Percentiles rank a stretch among this genome's conserved stretches.
Evolutionary conservation across 2,329 filamentous ascomycete genomes (phyloP).

Genomic region (Colletotrichum musicola): DNA sequence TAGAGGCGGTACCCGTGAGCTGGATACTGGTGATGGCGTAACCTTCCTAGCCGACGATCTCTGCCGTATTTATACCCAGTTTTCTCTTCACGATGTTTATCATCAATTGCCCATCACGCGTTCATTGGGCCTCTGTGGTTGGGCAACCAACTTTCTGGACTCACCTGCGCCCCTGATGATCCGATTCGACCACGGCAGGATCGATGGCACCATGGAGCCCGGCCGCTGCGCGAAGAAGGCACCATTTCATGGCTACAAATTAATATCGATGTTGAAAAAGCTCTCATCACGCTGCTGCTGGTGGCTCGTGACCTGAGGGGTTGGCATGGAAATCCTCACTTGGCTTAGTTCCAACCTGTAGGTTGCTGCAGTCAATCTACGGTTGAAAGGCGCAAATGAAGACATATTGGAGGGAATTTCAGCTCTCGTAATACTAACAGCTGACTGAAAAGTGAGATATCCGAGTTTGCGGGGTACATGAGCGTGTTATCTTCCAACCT

Average conservation of each 20-base stretch:
- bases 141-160: not conserved
- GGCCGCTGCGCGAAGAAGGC: not conserved
- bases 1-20: not conserved
- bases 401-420: constrained; percentile 54
- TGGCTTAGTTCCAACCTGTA: not conserved
- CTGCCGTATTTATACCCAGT: constrained; percentile 1
- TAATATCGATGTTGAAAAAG: not conserved
- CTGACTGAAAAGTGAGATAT: no score
- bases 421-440: constrained; percentile 37
- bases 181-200: not conserved
- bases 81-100: not conserved
- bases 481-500: no score
- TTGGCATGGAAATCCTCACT: not conserved
- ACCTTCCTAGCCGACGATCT: not conserved
- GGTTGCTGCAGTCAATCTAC: constrained; percentile 50
- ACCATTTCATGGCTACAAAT: not conserved
- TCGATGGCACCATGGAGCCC: not conserved
- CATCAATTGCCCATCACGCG: no score
- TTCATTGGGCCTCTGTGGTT: no score
- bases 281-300: not conserved
- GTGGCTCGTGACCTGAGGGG: not conserved
- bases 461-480: no score
- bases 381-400: constrained; percentile 61
- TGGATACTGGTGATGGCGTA: not conserved
- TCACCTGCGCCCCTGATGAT: not conserved